Base-by-base conservation (phyloP, 371 early-diverging fungal genomes). In the Haplosporangium sp. region DNA sequence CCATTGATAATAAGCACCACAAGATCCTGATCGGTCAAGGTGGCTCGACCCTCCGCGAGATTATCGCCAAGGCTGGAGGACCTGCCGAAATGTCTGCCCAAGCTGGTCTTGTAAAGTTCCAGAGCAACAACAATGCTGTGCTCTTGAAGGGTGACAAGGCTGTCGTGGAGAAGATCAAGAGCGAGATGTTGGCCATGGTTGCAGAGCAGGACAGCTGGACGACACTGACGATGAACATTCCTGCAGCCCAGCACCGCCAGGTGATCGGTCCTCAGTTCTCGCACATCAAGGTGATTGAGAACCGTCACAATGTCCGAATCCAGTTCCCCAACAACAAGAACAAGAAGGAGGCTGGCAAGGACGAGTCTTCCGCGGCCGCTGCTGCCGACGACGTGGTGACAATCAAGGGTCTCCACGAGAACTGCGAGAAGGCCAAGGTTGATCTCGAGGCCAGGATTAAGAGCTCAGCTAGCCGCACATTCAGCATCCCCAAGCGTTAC, bases 1-100 rank as follows among this genome's bases (percentile, higher is more conserved):
- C 58, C 4, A 87, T 96, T 48, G 88, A 90, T 21, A 74, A 73
- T 54, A 84, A 83, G 61, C 80, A 93, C 66, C 96, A 96, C 83
- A 88, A 90, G 59, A 82, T 83, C 67, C 82, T 96, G 71, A 96
- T 95, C 61, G 96, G 96, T 3, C 82, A 92, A 12, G 87, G 86
- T 50, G 95, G 95, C 42, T 67, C 84, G n/a, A 82, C 86, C 51
- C 88, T 95, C 55, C 89, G 90, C 45, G 86, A 87, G 51, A 82
- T 94, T 37, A 86, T 94, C 52, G 83, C 84, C 51, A 75, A 82
- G 60, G 84, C 85, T 18, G 92, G 93, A 53, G 95, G 93, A 6
- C 81, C 76, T 2, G 83, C 83, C 18, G 83, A 86, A 37, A 62
- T 64, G 50, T 69, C 80, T 8, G 85, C 52, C n/a, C 82, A 50